Evolutionary conservation across 306 rosid genomes (phyloP), one percentile per base, ranked within the genome.

Genomic region (Crotalaria pallida): DNA sequence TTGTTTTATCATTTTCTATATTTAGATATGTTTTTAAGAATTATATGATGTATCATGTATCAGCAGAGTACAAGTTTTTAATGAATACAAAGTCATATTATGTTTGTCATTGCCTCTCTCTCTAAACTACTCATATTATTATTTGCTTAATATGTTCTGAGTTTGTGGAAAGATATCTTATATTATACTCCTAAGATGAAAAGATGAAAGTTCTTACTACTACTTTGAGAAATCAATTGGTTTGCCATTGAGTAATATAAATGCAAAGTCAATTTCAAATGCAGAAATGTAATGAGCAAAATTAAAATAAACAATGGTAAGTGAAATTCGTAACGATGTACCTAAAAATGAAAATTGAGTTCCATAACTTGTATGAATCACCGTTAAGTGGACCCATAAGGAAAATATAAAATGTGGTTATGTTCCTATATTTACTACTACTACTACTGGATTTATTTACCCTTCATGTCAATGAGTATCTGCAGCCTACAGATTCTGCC

Each of bases 11-110:
- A 44, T 55, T 34, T 45, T 78, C 27, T 71, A 58, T 47, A 60
- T 74, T 74, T 49, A 55, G 57, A 43, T 19, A 15, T 84, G 67
- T 64, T 75, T 77, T 72, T 79, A 80, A 66, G 81, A 65, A 59
- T 72, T 38, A 58, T 49, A 72, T 77, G 77, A 77, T 79, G 87
- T 44, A 48, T 77, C 44, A 72, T 62, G 66, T 65, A 86, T 76
- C 84, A 73, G 80, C 61, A 83, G 72, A 63, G 83, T 74, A 67
- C 84, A 78, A 73, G 38, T 73, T 79, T 58, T 78, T 61, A 80
- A 80, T 57, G 73, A 80, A 80, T 87, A 85, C 82, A 61, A 70
- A 47, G 69, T 75, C 72, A 33, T 71, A 52, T 48, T 41, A 24
- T 41, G 38, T 21, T 21, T 67, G 50, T n/a, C 40, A 45, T 2